Base-by-base conservation (phyloP, 1,284 basidiomycete species). In the Cryptococcus sp. region DNA sequence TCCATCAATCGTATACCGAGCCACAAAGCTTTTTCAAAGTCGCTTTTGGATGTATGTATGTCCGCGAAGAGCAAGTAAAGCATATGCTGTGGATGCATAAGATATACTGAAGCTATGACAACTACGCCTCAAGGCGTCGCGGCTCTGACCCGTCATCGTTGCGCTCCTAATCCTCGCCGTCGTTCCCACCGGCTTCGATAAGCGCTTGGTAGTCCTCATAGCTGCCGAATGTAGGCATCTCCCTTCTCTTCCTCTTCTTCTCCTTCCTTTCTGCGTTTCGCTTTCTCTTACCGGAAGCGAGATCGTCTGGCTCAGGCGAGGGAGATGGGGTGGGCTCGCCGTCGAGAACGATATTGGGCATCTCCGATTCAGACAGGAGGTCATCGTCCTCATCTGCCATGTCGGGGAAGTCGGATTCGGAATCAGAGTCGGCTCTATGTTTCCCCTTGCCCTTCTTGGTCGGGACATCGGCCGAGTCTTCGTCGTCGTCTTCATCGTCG, bases 161-260 rank as follows among this genome's bases (percentile, higher is more conserved):
- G n/a, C 31, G 31, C 31, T 16, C 26, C 25, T 22, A 47, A 34
- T 66, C 60, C 48, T 63, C 62, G 9, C 84, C 76, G 62, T 87
- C 85, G 71, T 87, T 85, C 19, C 77, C 85, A 14, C 68, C 75
- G 51, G 85, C 85, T 65, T 94, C 91, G 56, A 97, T 92, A 77
- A 97, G 79, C 72, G 82, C 86, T 42, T 87, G 87, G 65, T 95
- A 98, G 60, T 97, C 94, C 55, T 97, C 94, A 57, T 94, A 94
- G 66, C 83, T 87, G 2, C 89, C 94, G 64, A 98, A 97, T 25
- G 84, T 86, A 2, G 92, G 91, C 69, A 83, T 71, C 74, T 85
- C 87, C 76, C 86, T 87, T 66, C 82, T 81, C 74, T 80, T 82
- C 63, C 77, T 79, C 60, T 72, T 75, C 54, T 71, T 74, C 49